Conservation (phyloP, 1,284 basidiomycete genomes). For the Wallemia ichthyophaga region DNA sequence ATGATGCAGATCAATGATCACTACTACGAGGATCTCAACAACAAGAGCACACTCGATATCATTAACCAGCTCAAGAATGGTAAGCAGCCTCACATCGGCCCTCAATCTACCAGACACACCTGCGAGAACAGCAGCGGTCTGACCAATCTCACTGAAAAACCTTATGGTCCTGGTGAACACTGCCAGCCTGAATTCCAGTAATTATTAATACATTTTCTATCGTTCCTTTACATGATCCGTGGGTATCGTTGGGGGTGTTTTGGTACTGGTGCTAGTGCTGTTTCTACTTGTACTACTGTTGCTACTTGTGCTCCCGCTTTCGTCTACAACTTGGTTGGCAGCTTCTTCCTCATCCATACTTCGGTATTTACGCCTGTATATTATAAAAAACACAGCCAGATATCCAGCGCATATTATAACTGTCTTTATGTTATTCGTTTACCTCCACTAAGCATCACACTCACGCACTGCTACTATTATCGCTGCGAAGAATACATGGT, state of each 20-base stretch:
- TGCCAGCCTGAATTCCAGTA: constrained; percentile 61
- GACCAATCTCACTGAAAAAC: constrained; percentile 58
- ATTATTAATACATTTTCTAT: not conserved
- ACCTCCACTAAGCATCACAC: too few species aligned
- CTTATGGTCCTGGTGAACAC: constrained; percentile 73
- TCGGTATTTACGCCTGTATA: not conserved
- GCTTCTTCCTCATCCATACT: too few species aligned
- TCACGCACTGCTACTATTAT: not conserved
- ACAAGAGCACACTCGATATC: constrained; percentile 58
- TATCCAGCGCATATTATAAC: not conserved
- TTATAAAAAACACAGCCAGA: not conserved
- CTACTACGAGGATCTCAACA: constrained; percentile 96
- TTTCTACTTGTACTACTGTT: not conserved
- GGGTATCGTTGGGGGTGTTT: not conserved
- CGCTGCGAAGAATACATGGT: not conserved
- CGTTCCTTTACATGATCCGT: not conserved
- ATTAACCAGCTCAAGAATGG: constrained; percentile 61
- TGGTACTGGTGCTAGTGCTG: not conserved
- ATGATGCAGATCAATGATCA: constrained; percentile 94
- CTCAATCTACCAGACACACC: constrained; percentile 56
- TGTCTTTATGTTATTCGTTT: too few species aligned
- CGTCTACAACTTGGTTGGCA: too few species aligned
- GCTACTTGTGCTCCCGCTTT: too few species aligned
- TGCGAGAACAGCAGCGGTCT: constrained; percentile 71
- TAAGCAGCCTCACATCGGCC: constrained; percentile 64